Evolutionary conservation across 192 early-diverging fungal genomes (phyloP).

Genomic region (Physocladia obscura): DNA sequence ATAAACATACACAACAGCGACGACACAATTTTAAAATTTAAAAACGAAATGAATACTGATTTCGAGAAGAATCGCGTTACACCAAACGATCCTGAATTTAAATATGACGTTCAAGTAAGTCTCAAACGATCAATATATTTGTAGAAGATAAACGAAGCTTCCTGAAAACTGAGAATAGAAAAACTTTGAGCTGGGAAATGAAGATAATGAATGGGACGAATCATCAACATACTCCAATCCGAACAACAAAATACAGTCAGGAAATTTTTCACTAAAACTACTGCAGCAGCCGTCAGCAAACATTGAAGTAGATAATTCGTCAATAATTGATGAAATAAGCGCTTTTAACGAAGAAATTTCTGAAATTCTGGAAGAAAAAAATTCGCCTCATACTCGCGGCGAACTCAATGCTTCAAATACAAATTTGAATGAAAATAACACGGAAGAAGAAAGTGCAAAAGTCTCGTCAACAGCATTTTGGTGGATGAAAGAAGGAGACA

Average conservation of each 20-base stretch:
- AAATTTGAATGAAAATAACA: constrained; percentile 1
- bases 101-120: constrained; percentile 42
- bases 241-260: too few species aligned
- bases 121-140: too few species aligned
- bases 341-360: constrained; percentile 26
- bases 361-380: constrained; percentile 28
- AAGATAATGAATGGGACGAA: constrained; percentile 45
- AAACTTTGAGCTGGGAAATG: constrained; percentile 30
- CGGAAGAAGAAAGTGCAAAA: constrained; percentile 14
- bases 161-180: constrained; percentile 21
- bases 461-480: constrained; percentile 7
- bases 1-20: constrained; percentile 23
- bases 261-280: too few species aligned
- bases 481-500: constrained; percentile 17
- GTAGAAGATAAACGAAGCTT: neutral
- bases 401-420: neutral
- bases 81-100: constrained; percentile 29
- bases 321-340: constrained; percentile 1
- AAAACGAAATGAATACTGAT: constrained; percentile 33
- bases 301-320: too few species aligned
- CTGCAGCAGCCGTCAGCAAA: too few species aligned
- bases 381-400: neutral
- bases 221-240: constrained; percentile 19
- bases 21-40: constrained; percentile 25
- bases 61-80: constrained; percentile 37